Evolutionary conservation across 352 stramenopile genomes (phyloP), one percentile per base, ranked within the genome.

Genomic region (Globisporangium paddicum): DNA sequence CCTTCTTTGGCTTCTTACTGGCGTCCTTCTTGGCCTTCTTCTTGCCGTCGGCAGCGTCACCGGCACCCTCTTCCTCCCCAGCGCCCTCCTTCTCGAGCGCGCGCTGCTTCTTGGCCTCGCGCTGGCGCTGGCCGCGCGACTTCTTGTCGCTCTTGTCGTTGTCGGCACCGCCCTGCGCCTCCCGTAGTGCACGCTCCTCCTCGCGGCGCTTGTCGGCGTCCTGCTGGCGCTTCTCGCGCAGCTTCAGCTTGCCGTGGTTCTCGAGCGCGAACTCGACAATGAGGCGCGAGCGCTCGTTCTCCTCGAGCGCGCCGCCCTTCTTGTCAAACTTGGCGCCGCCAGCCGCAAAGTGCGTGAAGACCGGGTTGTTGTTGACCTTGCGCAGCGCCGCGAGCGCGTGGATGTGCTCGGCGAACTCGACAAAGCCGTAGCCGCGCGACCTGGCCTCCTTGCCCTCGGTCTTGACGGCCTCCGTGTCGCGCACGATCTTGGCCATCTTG

Each of bases 301-400:
- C 75, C 38, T 86, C 75, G 21, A 66, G 52, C 21, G 71, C 62
- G 13, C 69, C 67, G 32, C 69, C 63, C 60, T 62, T 69, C 40
- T 72, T 60, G 37, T 73, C 73, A 45, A 60, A 50, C 26, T 71
- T 72, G 26, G 58, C 38, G 28, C 47, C 52, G 3, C 87, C 86
- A 2, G 82, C 82, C 6, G 86, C 83, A 32, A 79, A 71, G 30
- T 70, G 66, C 38, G 75, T 83, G 68, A 97, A 99, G 45, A 80
- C 69, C 0, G 96, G 88, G 74, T 99, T 99, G 75, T 99, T 99
- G 74, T 99, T 99, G 37, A 99, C 68, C 54, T 96, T 73, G 23
- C 97, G 87, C 38, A 99, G 75, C 53, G 92, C 96, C n/a, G 95
- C 93, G 30, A 99, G 75, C 14, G 97, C 96, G 76, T 98, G 93